phyloP scores from a whole-genome alignment of 148 eudicot genomes.

The Amaranthus hypochondriacus region DNA sequence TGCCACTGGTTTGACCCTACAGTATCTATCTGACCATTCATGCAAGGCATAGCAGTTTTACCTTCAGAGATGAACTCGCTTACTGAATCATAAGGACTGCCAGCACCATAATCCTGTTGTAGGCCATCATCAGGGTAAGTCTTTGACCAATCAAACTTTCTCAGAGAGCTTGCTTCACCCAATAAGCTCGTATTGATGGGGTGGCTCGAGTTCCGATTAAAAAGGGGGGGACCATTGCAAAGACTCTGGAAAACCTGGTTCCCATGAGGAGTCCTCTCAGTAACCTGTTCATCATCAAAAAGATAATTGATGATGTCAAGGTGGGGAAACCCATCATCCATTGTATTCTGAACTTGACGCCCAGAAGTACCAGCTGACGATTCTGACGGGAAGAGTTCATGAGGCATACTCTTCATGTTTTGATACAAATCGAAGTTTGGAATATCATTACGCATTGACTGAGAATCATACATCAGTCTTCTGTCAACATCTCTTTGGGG shows the following conservation, averaged over 20 bases:
- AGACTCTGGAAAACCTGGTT: constrained; percentile 37
- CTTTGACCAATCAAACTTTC: constrained; percentile 50
- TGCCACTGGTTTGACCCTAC: constrained; percentile 55
- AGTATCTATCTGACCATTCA: constrained; percentile 64
- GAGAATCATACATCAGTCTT: constrained; percentile 37
- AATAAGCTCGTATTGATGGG: constrained; percentile 50
- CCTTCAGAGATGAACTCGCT: constrained; percentile 49
- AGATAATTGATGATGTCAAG: constrained; percentile 88
- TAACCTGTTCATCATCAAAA: constrained; percentile 66
- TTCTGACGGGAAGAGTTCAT: constrained; percentile 36
- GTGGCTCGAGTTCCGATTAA: constrained; percentile 47
- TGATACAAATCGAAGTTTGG: constrained; percentile 40
- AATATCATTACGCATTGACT: constrained; percentile 33
- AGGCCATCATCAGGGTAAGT: constrained; percentile 55
- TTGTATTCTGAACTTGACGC: constrained; percentile 38
- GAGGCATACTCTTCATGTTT: constrained; percentile 33
- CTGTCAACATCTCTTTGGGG: constrained; percentile 46
- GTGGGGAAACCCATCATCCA: constrained; percentile 82
- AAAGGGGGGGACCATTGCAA: constrained; percentile 36
- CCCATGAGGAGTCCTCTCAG: constrained; percentile 23
- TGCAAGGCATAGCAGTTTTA: constrained; percentile 36
- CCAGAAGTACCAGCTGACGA: constrained; percentile 49
- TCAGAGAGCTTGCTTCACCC: constrained; percentile 40
- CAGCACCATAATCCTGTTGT: constrained; percentile 44
- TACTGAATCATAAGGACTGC: constrained; percentile 40